These are phyloP conservation scores for Termitomyces titanicus DNA, from an alignment of 768 basidiomycete species.

Conservation along the genomic window DNA sequence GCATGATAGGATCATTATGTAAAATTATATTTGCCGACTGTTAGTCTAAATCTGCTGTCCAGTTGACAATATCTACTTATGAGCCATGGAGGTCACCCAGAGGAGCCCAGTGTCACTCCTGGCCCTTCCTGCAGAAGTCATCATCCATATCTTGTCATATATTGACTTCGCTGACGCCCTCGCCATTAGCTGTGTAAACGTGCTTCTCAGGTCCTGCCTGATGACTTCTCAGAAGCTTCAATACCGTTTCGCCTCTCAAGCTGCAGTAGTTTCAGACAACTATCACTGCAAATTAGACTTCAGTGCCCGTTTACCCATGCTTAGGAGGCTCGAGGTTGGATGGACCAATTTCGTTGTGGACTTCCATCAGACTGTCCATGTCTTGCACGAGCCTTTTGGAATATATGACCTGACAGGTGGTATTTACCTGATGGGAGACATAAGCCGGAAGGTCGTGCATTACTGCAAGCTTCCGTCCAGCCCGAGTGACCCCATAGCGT, in stretches of 20 bases:
- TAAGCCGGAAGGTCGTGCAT: conserved; percentile 22
- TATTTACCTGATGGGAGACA: conserved; percentile 35
- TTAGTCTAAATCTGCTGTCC: too few relatives aligned
- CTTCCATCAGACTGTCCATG: conserved; percentile 1
- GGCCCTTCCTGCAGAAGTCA: conserved; percentile 10
- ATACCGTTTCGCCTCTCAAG: conserved; percentile 6
- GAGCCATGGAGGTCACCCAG: neutral
- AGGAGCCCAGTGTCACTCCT: neutral
- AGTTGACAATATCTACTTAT: too few relatives aligned
- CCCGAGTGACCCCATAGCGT: conserved; percentile 20
- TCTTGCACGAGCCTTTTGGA: conserved; percentile 18
- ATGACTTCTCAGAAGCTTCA: conserved; percentile 1
- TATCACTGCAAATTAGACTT: neutral
- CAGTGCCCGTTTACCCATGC: conserved; percentile 4
- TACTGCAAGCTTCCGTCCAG: conserved; percentile 30
- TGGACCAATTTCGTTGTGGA: conserved; percentile 9
- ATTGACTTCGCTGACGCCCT: conserved; percentile 2
- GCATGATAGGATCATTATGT: neutral
- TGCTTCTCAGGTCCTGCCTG: neutral
- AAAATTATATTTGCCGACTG: too few relatives aligned
- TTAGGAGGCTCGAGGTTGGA: conserved; percentile 5
- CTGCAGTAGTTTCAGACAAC: conserved; percentile 11
- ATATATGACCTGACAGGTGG: conserved; percentile 43
- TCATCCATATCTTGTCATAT: conserved; percentile 8
- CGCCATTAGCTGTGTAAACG: conserved; percentile 9